Percentiles rank a stretch among this genome's conserved stretches.
phyloP scores from a whole-genome alignment of 139 green algal species.

The Tetraselmis striata region DNA sequence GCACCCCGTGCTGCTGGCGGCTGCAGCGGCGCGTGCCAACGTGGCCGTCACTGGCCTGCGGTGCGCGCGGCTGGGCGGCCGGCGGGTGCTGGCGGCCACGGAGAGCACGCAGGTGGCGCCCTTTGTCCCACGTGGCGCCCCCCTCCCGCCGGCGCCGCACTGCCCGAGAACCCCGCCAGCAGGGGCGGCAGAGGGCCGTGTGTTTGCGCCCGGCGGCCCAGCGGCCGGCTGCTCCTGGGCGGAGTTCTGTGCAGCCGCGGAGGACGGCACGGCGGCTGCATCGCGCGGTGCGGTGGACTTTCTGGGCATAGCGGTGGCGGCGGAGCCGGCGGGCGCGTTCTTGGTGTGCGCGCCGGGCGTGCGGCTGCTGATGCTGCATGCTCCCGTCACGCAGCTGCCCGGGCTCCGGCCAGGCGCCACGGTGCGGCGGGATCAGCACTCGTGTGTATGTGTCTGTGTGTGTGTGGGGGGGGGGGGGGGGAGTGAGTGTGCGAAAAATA shows the following conservation, averaged over 20 bases:
- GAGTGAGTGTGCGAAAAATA: too few relatives aligned
- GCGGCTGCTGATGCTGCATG: neutral
- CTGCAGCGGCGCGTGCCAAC: neutral
- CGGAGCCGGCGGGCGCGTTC: too few relatives aligned
- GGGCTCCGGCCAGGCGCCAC: neutral
- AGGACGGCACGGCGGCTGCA: neutral
- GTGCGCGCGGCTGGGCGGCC: neutral
- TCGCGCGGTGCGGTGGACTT: neutral
- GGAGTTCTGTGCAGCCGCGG: neutral
- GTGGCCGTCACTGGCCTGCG: neutral
- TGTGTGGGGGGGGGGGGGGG: too few relatives aligned
- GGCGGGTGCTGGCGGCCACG: neutral
- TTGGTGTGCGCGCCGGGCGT: neutral
- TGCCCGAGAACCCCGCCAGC: too few relatives aligned
- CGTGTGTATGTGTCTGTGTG: too few relatives aligned
- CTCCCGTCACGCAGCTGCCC: neutral
- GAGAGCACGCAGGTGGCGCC: neutral
- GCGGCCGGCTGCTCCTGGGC: neutral
- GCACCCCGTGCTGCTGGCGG: neutral
- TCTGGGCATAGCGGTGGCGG: neutral
- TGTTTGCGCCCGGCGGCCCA: neutral
- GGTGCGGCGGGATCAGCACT: too few relatives aligned
- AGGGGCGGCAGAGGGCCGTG: too few relatives aligned
- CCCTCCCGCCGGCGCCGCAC: too few relatives aligned
- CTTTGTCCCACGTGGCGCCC: too few relatives aligned